These are phyloP conservation scores for Vigna hirtella DNA, from an alignment of 306 rosid genomes.

Conservation along the genomic window DNA sequence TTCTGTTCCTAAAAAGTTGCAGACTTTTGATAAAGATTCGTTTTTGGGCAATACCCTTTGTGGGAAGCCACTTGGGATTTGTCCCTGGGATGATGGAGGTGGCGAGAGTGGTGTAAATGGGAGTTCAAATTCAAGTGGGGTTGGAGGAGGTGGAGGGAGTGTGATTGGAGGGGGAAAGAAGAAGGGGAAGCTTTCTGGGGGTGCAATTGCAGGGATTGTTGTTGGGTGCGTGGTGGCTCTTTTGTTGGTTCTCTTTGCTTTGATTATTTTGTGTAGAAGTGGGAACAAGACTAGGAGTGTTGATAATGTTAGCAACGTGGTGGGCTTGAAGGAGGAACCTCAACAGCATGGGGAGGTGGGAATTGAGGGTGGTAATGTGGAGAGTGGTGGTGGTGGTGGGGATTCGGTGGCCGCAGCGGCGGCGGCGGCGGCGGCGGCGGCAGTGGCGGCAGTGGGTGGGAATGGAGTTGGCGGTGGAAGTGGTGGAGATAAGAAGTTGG, in stretches of 20 bases:
- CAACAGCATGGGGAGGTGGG: constrained; percentile 36
- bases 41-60: constrained; percentile 65
- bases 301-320: constrained; percentile 34
- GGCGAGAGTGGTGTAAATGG: constrained; percentile 31
- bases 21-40: constrained; percentile 44
- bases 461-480: constrained; percentile 37
- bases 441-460: constrained; percentile 12
- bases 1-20: constrained; percentile 61
- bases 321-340: constrained; percentile 35
- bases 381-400: constrained; percentile 46
- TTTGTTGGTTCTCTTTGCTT: constrained; percentile 52
- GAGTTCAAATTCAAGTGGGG: constrained; percentile 39
- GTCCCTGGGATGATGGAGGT: constrained; percentile 44
- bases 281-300: constrained; percentile 53
- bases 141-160: constrained; percentile 32
- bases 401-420: constrained; percentile 38
- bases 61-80: constrained; percentile 60
- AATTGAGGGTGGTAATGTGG: constrained; percentile 54
- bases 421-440: constrained; percentile 50
- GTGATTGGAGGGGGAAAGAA: constrained; percentile 15
- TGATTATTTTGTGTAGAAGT: constrained; percentile 57
- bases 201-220: constrained; percentile 68
- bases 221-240: constrained; percentile 61
- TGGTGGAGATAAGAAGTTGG: constrained; percentile 56
- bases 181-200: constrained; percentile 59